Base-by-base conservation (phyloP, 495 filamentous ascomycete genomes). In the Xylaria curta region DNA sequence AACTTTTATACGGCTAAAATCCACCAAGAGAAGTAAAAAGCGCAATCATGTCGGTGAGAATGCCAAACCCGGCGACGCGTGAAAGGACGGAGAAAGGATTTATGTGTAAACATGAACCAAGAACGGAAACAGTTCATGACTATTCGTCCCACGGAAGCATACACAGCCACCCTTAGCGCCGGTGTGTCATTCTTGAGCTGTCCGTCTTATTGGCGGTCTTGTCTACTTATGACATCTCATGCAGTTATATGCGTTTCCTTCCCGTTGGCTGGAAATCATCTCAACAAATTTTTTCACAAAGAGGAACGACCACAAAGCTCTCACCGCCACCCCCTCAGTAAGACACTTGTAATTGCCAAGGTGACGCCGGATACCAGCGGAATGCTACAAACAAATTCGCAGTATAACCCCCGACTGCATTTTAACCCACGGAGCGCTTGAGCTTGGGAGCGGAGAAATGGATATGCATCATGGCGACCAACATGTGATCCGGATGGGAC, bases 91-190 rank as follows among this genome's bases (percentile, higher is more conserved):
- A n/a, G 60, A 42, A 63, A 44, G 40, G 24, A 65, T 65, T 44
- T 21, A 26, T 38, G 7, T 38, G 33, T 19, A 60, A 38, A n/a
- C 31, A 8, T 65, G 40, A 40, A 19, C 24, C 62, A 49, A 65
- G 38, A 40, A 26, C n/a, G 26, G 62, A 31, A 49, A 47, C 8
- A 65, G 24, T 33, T 49, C 44, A 65, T 47, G 26, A 3, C 24
- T 13, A 49, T 49, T 60, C 15, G 60, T 63, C 60, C 38, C 38
- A 42, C 53, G 26, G 7, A 17, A 28, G 26, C 9, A 51, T 53
- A 51, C 63, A 66, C 42, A 51, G 63, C 63, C 63, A 66, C 63
- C 12, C 31, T 42, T 66, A 66, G 63, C 63, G 63, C 46, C 31
- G 46, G 46, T 19, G 10, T 28, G 10, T 13, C 12, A 4, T 26